Base-by-base conservation (phyloP, 2,329 filamentous ascomycete genomes). In the Purpureocillium lavendulum region DNA sequence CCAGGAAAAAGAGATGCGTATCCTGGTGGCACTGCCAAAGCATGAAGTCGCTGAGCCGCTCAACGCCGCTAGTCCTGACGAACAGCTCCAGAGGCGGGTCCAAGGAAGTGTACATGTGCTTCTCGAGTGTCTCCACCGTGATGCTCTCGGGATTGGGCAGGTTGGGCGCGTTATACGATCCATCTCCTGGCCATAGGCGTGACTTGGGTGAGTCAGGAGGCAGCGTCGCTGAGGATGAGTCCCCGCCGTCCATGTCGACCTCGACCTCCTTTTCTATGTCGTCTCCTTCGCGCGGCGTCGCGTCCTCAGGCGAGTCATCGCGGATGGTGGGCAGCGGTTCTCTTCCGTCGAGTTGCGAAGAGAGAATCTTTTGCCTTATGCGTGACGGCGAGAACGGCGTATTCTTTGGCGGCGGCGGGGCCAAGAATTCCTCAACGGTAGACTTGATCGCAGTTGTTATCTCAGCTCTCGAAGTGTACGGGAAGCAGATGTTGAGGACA, bases 11-110 rank as follows among this genome's bases (percentile, higher is more conserved):
- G 47, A 98, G 84, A 44, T 94, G 84, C 0, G 92, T 96, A 47
- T 90, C 73, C 56, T 95, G 79, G 56, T 97, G 89, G 53, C 87
- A 92, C 63, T 98, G 92, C 92, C 92, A 98, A 28, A 98, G 79
- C 89, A 98, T 92, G 54, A 97, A 98, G 59, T 98, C 92, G 56
- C 88, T 96, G 43, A 98, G 69, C 36, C 92, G 77, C 60, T 89
- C 84, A 12, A 98, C 92, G 21, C 89, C 90, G 46, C 88, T 96
- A 4, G 92, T 98, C 37, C 92, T 80, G 37, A 98, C 75, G 40
- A 98, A 80, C 11, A 98, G 73, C 56, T 98, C 92, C 32, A 97
- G 68, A 1, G 92, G 92, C 13, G 92, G 92, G 45, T 85, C 82
- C 39, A 80, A 78, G 36, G 83, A 77, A 4, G 90, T 97, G 64